Base-by-base conservation (phyloP, 176 grass and related monocot species). In the Bolboschoenus planiculmis region DNA sequence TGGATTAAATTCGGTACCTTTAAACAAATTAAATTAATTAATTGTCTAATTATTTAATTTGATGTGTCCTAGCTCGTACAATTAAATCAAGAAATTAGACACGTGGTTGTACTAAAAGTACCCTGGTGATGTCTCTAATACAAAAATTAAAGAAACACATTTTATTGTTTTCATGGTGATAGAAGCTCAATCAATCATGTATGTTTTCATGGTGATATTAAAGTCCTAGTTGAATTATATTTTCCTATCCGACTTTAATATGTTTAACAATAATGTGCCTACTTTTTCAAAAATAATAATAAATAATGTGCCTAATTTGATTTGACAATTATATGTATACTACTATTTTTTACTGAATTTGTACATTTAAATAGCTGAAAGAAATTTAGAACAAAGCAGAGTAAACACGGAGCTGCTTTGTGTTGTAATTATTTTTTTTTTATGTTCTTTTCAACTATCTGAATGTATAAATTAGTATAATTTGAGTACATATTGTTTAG, bases 181-280 rank as follows among this genome's bases (percentile, higher is more conserved):
- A 47, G 23, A 29, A 74, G 68, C 39, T 47, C 68, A 74, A 74
- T 74, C 37, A 72, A n/a, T n/a, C n/a, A n/a, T n/a, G n/a, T 44
- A 20, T 72, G 37, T n/a, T 23, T n/a, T n/a, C n/a, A n/a, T n/a
- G n/a, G n/a, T n/a, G n/a, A n/a, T n/a, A n/a, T n/a, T n/a, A n/a
- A n/a, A n/a, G 35, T 24, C 3, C 5, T 70, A 21, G 65, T 70
- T 70, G 36, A 40, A 42, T 42, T n/a, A n/a, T n/a, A 9, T 35
- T 66, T 37, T 36, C 16, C 15, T 36, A 65, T 65, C 61, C 30
- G 1, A 35, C 14, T 65, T 58, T 58, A 33, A 34, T 35, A 18
- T 65, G 13, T 65, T 35, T 35, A 34, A 35, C 61, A 60, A 27
- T 24, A 59, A 26, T 59, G n/a, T n/a, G n/a, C n/a, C n/a, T n/a